Evolutionary conservation across 2,329 filamentous ascomycete genomes (phyloP).

Genomic region (Sphaerulina populicola): DNA sequence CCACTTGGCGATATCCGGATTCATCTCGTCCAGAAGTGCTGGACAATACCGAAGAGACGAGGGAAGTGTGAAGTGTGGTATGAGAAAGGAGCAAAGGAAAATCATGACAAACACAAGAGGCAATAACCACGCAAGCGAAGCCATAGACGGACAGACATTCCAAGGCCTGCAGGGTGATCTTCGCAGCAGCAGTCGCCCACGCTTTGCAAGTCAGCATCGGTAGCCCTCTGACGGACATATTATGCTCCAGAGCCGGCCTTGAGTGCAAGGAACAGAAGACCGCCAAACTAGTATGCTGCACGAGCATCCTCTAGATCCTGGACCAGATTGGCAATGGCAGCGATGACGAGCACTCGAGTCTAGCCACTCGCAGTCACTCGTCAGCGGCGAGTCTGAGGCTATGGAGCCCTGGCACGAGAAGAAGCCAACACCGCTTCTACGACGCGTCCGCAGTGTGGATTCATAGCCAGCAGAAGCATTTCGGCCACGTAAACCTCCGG

Average conservation of each 20-base stretch:
- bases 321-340: no score
- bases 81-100: conserved; percentile 78
- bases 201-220: conserved; percentile 18
- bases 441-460: no score
- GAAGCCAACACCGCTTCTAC: no score
- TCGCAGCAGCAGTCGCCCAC: conserved; percentile 21
- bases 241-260: conserved; percentile 15
- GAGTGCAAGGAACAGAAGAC: conserved; percentile 48
- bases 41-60: conserved; percentile 31
- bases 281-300: no score
- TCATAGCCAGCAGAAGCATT: no score
- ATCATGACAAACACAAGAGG: conserved; percentile 71
- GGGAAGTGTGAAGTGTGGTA: conserved; percentile 73
- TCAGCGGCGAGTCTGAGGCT: no score
- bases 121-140: conserved; percentile 64
- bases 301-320: no score
- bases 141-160: conserved; percentile 65
- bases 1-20: not conserved
- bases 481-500: no score
- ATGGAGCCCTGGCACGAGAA: no score
- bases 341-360: no score
- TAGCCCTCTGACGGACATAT: conserved; percentile 17
- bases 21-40: conserved; percentile 16
- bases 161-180: conserved; percentile 32
- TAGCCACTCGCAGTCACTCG: no score